Evolutionary conservation across 2,329 filamentous ascomycete species (phyloP), one percentile per base, ranked within the genome.

Genomic region (Penicillium sp.): DNA sequence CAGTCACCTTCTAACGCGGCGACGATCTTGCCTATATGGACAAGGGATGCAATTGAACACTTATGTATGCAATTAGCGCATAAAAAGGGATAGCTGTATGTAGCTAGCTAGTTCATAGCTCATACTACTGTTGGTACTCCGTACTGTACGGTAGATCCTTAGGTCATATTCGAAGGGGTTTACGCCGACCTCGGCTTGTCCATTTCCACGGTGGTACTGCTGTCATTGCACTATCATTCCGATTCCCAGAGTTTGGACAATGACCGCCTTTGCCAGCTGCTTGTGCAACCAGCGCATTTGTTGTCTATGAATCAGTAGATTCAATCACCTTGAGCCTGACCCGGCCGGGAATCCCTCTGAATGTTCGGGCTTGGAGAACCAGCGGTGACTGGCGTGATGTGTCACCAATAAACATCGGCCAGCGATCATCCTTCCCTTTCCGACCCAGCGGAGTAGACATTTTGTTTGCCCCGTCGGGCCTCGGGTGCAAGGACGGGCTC

Each of bases 321-420:
- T 28, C 26, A 49, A n/a, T 4, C 17, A 28, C 9, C 26, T 10
- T 49, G 13, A 26, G 15, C 22, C 44, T 12, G 44, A 24, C 24
- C 13, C 13, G 13, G 44, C 24, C 24, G 7, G 24, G 17, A 15
- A 28, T 17, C 9, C 45, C 13, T 38, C 42, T 49, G 38, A 17
- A 5, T 13, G 33, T 38, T 28, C 24, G 45, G 35, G 24, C 4
- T 28, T 28, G 30, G 24, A 6, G 24, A 33, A 35, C 22, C n/a
- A 49, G 50, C 42, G 50, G 22, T 55, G 40, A 19, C 45, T 4
- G 13, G 24, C 15, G 33, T 59, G 12, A n/a, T n/a, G 28, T 47
- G 30, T 45, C 10, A 28, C 49, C 30, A 33, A 33, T 33, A 33
- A 45, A 26, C 12, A 53, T 53, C 56, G 38, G 38, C 33, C 57